A percentile compares a stretch with the other conserved stretches of the same genome.
phyloP scores from a whole-genome alignment of 345 rosid genomes.

The Gossypium australe region DNA sequence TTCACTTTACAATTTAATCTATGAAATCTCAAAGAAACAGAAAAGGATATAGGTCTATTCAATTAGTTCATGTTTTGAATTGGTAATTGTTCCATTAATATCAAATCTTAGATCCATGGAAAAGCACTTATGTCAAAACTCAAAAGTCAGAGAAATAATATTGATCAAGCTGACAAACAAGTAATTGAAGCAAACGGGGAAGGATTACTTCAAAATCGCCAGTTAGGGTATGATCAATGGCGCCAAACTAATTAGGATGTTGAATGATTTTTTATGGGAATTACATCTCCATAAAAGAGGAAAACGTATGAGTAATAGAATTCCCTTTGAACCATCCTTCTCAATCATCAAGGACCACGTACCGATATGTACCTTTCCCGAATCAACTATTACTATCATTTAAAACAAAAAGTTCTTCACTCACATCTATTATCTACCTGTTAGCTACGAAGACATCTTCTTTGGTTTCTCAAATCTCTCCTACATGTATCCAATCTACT shows the following conservation, averaged over 20 bases:
- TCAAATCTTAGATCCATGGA: neutral
- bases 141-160: neutral
- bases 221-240: neutral
- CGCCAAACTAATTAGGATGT: neutral
- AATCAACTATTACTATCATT: too few relatives aligned
- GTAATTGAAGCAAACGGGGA: too few relatives aligned
- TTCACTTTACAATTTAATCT: conserved; percentile 3
- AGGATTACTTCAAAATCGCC: too few relatives aligned
- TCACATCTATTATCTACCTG: neutral
- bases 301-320: too few relatives aligned
- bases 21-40: neutral
- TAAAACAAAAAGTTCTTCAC: neutral
- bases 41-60: neutral
- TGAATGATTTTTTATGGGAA: neutral
- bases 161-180: neutral
- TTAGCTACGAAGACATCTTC: neutral
- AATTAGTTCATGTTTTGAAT: neutral
- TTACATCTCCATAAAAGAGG: too few relatives aligned
- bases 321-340: neutral
- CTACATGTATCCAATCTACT: neutral
- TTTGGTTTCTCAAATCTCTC: neutral
- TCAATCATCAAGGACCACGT: neutral
- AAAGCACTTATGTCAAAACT: neutral
- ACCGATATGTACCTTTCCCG: neutral
- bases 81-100: neutral